Evolutionary conservation across 345 rosid species (phyloP), one percentile per base, ranked within the genome.

Genomic region (Eucalyptus sp.): DNA sequence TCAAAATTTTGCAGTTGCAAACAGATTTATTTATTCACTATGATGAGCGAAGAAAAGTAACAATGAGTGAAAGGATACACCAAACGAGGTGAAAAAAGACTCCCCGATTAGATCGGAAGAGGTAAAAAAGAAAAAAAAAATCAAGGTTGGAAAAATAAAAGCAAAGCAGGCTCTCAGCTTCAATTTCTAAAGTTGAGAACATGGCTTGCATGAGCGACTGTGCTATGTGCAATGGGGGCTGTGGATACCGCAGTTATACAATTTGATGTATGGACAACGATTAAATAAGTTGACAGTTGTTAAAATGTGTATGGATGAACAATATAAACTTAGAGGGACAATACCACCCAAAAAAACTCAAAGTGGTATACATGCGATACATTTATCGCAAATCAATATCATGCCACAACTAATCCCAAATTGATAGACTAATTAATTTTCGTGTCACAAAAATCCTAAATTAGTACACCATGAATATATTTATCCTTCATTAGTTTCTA

Each of bases 291-390:
- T 10, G 27, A 37, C 27, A 76, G 22, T 10, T 17, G 8, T 17
- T 37, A 37, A 18, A 76, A 41, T 37, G 25, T 37, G 48, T 18
- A 37, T 6, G 8, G 7, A 20, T 71, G 46, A 10, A 6, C 25
- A 5, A 37, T 20, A 71, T 37, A 37, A 71, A 20, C 8, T 71
- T 37, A 4, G 48, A 37, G 27, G 83, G 27, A 76, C 27, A 76
- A 37, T 37, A 37, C 10, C 10, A 7, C 37, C 3, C 15, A 64
- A 29, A 64, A 64, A 10, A 71, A 10, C 48, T 20, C 1, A 71
- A 37, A 71, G 27, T 10, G 25, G 7, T 37, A 37, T 18, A 37
- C 0, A 0, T 3, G 7, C 6, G 8, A 71, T 20, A 71, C 46
- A 37, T 33, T 71, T 37, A 37, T 71, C 4, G 7, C 81, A 71